Conservation (phyloP, 495 filamentous ascomycete genomes). For the Chaetomium tenue region DNA sequence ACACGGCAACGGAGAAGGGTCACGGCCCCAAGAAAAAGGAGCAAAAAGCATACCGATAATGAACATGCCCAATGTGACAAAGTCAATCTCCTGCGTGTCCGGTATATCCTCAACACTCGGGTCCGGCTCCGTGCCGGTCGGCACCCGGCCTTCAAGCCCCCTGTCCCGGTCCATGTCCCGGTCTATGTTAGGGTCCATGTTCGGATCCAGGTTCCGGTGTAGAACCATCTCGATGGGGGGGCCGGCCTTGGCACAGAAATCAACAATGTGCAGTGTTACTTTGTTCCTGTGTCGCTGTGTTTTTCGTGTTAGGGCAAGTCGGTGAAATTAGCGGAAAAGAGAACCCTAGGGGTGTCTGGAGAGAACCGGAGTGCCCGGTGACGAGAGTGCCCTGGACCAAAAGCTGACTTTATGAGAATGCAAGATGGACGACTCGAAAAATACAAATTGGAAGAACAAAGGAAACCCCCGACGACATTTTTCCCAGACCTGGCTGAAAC, state of each 20-base stretch:
- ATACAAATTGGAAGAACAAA: not conserved
- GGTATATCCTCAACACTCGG: not conserved
- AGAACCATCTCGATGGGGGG: conserved; percentile 1
- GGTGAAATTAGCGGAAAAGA: not conserved
- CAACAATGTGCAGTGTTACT: not conserved
- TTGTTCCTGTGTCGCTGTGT: not conserved
- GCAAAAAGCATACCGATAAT: conserved; percentile 68
- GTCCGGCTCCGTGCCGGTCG: conserved; percentile 4
- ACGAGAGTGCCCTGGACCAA: not conserved
- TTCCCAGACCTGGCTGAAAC: conserved; percentile 14
- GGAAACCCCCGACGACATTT: not conserved
- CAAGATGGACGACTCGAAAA: not conserved
- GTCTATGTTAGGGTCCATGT: not conserved
- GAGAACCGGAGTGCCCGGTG: not conserved
- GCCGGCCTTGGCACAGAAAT: conserved; percentile 2
- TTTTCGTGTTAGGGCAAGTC: not conserved
- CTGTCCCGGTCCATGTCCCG: conserved; percentile 4
- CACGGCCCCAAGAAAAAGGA: too few relatives aligned
- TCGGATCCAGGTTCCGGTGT: not conserved
- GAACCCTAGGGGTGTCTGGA: not conserved
- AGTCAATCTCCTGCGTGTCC: conserved; percentile 57
- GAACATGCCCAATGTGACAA: conserved; percentile 92
- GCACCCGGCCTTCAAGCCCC: not conserved
- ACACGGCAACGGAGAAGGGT: not conserved
- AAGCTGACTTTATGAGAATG: too few relatives aligned